Evolutionary conservation across 164 flowering plant genomes (phyloP).

Genomic region (Malania oleifera): DNA sequence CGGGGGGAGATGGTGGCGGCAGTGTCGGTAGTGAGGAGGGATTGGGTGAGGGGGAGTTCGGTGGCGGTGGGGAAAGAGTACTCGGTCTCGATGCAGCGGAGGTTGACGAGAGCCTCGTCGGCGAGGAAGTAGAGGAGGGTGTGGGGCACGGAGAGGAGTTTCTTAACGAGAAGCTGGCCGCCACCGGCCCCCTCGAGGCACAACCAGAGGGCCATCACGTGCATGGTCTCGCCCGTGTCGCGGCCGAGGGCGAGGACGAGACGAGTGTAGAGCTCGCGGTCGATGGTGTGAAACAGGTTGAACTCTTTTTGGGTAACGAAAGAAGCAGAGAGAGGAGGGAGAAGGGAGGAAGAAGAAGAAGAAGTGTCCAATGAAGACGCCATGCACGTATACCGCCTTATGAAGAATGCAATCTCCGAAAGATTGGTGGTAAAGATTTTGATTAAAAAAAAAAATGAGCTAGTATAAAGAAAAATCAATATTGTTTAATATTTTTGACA

Average conservation of each 20-base stretch:
- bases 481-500: too few relatives aligned
- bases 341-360: too few relatives aligned
- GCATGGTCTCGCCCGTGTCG: slow-evolving; percentile 32
- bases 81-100: slow-evolving; percentile 23
- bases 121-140: slow-evolving; percentile 15
- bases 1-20: slow-evolving; percentile 7
- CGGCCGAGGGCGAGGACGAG: slow-evolving; percentile 30
- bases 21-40: background rate
- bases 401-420: too few relatives aligned
- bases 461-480: too few relatives aligned
- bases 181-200: slow-evolving; percentile 38
- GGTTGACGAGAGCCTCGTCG: slow-evolving; percentile 28
- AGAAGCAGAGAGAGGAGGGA: background rate
- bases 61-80: background rate
- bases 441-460: too few relatives aligned
- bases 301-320: slow-evolving; percentile 29
- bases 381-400: too few relatives aligned
- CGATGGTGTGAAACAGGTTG: slow-evolving; percentile 37
- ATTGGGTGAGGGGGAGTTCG: background rate
- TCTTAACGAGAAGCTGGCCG: slow-evolving; percentile 10
- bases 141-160: slow-evolving; percentile 17
- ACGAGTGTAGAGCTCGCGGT: slow-evolving; percentile 32
- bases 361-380: too few relatives aligned
- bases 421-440: too few relatives aligned
- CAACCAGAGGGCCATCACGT: slow-evolving; percentile 42